A percentile compares a stretch with the other conserved stretches of the same genome.
phyloP scores from a whole-genome alignment of 2,329 filamentous ascomycete genomes.

The Aspergillus persii region DNA sequence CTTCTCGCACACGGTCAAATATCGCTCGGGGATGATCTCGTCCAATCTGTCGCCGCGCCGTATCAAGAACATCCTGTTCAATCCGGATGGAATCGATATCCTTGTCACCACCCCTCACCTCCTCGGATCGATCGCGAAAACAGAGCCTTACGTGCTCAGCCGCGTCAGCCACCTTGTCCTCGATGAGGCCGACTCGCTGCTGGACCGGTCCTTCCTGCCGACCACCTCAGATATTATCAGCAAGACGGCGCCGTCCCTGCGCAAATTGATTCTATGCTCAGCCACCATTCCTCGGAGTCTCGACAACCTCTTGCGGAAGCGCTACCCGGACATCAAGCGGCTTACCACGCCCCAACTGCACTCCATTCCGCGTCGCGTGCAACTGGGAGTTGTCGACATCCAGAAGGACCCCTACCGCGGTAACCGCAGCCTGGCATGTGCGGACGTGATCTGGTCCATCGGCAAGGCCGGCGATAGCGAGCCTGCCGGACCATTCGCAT shows the following conservation, averaged over 20 bases:
- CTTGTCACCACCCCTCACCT: constrained; percentile 87
- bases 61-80: constrained; percentile 83
- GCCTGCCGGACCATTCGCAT: constrained; percentile 29
- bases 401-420: constrained; percentile 89
- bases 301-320: constrained; percentile 76
- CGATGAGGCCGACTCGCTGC: constrained; percentile 93
- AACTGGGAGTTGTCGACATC: constrained; percentile 89
- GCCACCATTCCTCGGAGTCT: constrained; percentile 91
- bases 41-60: constrained; percentile 72
- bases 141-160: constrained; percentile 89
- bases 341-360: constrained; percentile 95
- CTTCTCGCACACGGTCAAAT: constrained; percentile 82
- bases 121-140: constrained; percentile 80
- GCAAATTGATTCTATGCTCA: constrained; percentile 88
- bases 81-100: constrained; percentile 76
- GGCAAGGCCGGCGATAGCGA: constrained; percentile 67
- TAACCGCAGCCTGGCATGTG: constrained; percentile 89
- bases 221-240: constrained; percentile 81
- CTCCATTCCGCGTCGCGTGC: constrained; percentile 89
- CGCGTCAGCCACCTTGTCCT: constrained; percentile 84
- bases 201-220: constrained; percentile 88
- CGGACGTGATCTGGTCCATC: constrained; percentile 91
- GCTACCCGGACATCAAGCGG: constrained; percentile 78
- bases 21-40: constrained; percentile 78
- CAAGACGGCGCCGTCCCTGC: constrained; percentile 73